Conservation (phyloP, 257 asterid species). For the Dorcoceras hygrometricum region DNA sequence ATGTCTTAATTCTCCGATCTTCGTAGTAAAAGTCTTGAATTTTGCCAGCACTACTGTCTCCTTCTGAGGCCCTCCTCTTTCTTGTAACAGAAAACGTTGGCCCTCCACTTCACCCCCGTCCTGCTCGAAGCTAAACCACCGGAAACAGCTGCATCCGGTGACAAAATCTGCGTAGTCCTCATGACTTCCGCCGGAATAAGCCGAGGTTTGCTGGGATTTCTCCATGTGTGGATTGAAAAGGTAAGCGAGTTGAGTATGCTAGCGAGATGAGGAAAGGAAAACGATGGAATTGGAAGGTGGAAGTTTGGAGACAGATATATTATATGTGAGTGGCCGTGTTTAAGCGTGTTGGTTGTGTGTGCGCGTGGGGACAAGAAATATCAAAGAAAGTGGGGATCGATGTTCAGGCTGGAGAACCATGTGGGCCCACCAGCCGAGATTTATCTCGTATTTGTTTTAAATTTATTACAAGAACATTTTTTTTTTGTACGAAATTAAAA, state of each 20-base stretch:
- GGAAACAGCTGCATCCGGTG: slow-evolving; percentile 39
- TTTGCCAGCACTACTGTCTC: slow-evolving; percentile 30
- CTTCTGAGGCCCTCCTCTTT: slow-evolving; percentile 19
- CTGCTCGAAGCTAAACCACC: slow-evolving; percentile 28
- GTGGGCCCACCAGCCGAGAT: no score
- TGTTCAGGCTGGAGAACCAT: no score
- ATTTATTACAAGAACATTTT: no score
- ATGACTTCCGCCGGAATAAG: background rate
- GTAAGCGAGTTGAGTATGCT: background rate
- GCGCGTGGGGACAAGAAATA: slow-evolving; percentile 15
- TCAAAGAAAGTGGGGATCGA: slow-evolving; percentile 13
- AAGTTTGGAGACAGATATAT: background rate
- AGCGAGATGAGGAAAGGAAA: background rate
- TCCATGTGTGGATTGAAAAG: background rate
- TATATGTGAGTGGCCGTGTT: background rate
- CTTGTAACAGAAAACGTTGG: slow-evolving; percentile 21
- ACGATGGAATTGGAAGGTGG: background rate
- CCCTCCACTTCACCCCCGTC: slow-evolving; percentile 19
- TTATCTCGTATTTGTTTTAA: no score
- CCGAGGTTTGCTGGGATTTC: slow-evolving; percentile 4
- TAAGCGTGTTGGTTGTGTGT: slow-evolving; percentile 26
- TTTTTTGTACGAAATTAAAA: no score
- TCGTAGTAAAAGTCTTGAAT: slow-evolving; percentile 39
- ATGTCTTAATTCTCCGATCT: slow-evolving; percentile 34
- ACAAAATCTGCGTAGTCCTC: slow-evolving; percentile 15